Base-by-base conservation (phyloP, 2,329 filamentous ascomycete genomes). In the Talaromyces pinophilus region DNA sequence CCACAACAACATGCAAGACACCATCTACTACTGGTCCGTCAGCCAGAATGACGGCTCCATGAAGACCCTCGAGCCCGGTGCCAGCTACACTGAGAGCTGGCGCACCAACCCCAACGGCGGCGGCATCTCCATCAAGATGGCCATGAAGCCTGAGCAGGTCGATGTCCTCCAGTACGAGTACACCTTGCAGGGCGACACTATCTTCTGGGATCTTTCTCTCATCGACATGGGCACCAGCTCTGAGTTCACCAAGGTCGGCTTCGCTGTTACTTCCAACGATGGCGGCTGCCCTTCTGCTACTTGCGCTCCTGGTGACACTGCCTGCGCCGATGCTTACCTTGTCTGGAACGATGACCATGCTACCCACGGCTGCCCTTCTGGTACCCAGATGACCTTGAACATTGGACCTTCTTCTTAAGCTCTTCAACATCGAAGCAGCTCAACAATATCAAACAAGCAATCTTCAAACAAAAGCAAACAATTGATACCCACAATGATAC, bases 111-210 rank as follows among this genome's bases (percentile, higher is more conserved):
- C 72, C 69, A 74, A 78, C 68, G 78, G 78, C 55, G 79, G 79
- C 62, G 79, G 79, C 68, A 72, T 80, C 69, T 80, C 78, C 55
- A 79, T 81, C 73, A 81, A 81, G 75, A 71, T 81, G 59, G 72
- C 78, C 67, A 74, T 73, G 67, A 66, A 70, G 46, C 70, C 72
- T 25, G 67, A 70, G 60, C 76, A 78, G 68, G 57, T 68, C 60
- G 73, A 79, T 25, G 75, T 81, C 59, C 77, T 80, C n/a, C 79
- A 81, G 73, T 80, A 79, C 70, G 77, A 80, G 69, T 80, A 80
- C 73, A 79, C 77, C 66, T 66, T 75, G 44, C 59, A 69, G 8
- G 65, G 66, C 35, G 72, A 74, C 55, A 77, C 73, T 35, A 74
- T 80, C 69, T 79, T 69, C 73, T 80, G 77, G 75, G 78, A 79